Conservation (phyloP, 495 filamentous ascomycete genomes). For the Sordaria brevicollis region DNA sequence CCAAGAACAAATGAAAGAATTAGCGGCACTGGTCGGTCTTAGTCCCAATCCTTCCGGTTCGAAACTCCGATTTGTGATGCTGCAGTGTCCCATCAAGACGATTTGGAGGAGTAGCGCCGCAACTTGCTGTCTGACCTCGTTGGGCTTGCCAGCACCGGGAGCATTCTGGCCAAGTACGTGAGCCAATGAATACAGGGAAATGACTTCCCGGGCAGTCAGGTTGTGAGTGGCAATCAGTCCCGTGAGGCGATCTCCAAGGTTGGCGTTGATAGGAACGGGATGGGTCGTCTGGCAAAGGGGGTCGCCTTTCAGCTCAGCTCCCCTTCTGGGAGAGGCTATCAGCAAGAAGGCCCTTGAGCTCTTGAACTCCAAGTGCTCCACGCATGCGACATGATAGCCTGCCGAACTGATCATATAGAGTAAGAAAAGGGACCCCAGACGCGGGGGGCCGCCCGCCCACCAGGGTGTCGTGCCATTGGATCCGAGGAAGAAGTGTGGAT, state of each 20-base stretch:
- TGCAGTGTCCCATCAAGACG: constrained; percentile 15
- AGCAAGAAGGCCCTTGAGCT: constrained; percentile 18
- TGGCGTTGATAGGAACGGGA: background rate
- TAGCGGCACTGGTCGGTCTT: constrained; percentile 1
- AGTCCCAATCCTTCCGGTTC: constrained; percentile 1
- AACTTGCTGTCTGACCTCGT: background rate
- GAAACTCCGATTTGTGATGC: constrained; percentile 15
- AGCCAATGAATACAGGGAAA: constrained; percentile 9
- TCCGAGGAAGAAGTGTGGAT: constrained; percentile 59
- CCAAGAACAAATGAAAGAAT: constrained; percentile 1
- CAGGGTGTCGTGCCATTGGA: constrained; percentile 30
- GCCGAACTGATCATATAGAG: constrained; percentile 6
- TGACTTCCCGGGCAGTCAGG: constrained; percentile 7
- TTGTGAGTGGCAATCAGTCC: background rate
- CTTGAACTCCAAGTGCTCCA: constrained; percentile 17
- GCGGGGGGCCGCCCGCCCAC: background rate
- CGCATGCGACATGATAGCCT: constrained; percentile 17
- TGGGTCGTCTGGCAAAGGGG: background rate
- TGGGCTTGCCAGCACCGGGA: background rate
- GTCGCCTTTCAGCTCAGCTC: background rate
- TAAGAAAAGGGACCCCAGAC: background rate
- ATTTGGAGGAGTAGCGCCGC: constrained; percentile 23
- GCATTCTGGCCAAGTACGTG: background rate
- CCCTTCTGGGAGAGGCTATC: background rate
- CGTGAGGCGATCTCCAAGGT: background rate